Evolutionary conservation across 352 stramenopile species (phyloP).

Genomic region (Phytopythium delawarense): DNA sequence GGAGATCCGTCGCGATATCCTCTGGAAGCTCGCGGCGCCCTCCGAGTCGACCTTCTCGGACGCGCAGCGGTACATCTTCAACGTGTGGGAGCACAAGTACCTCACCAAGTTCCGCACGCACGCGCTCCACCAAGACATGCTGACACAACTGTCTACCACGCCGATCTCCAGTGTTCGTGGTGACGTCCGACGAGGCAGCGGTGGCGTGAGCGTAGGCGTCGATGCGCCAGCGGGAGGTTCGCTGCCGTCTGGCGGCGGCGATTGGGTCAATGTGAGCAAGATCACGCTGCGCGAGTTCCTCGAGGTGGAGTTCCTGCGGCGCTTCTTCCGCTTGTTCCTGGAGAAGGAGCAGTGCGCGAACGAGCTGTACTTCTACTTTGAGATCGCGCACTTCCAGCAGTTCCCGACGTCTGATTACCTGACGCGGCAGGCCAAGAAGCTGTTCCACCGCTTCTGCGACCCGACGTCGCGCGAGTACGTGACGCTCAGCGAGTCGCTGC

Average conservation of each 20-base stretch:
- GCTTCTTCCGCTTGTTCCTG: conserved; percentile 61
- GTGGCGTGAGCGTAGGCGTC: neutral
- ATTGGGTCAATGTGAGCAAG: conserved; percentile 39
- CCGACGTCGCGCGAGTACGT: conserved; percentile 57
- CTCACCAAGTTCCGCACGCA: conserved; percentile 39
- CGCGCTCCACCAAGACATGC: conserved; percentile 39
- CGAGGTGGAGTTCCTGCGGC: conserved; percentile 48
- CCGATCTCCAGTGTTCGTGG: conserved; percentile 6
- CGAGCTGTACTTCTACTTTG: conserved; percentile 74
- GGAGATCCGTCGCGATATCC: conserved; percentile 58
- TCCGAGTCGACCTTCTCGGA: conserved; percentile 62
- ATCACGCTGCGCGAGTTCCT: conserved; percentile 60
- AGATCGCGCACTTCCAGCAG: conserved; percentile 66
- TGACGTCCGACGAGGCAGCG: conserved; percentile 9
- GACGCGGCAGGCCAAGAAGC: conserved; percentile 55
- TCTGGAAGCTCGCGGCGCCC: conserved; percentile 54
- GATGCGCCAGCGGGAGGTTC: neutral
- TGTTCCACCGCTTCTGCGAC: conserved; percentile 66
- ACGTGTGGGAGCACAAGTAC: conserved; percentile 46
- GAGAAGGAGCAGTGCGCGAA: conserved; percentile 71
- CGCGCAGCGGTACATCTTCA: conserved; percentile 47
- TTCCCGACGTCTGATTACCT: conserved; percentile 77
- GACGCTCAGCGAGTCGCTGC: conserved; percentile 21
- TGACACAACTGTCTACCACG: conserved; percentile 15
- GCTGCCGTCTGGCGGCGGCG: conserved; percentile 1